Percentiles rank a stretch among this genome's conserved stretches.
These are phyloP conservation scores for Chlorella ohadii DNA, from an alignment of 139 green algal genomes.

Conservation along the genomic window DNA sequence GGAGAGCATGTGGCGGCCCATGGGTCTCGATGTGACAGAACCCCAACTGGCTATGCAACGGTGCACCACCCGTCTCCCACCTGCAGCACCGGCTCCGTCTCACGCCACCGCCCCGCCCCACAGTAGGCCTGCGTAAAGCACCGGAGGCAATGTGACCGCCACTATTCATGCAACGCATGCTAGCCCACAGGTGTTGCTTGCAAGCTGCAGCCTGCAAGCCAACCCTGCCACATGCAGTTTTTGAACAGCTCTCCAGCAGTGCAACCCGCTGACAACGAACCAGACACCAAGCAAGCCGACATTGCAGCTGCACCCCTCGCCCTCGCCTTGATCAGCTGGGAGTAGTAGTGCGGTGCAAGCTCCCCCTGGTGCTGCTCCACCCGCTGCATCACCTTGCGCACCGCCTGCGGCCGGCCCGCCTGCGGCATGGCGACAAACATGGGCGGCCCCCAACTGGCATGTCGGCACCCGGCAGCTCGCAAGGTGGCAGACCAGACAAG, in stretches of 20 bases:
- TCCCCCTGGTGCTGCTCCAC: neutral
- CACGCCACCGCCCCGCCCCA: neutral
- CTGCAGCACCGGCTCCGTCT: conserved; percentile 5
- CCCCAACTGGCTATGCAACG: too few relatives aligned
- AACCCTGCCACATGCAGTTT: too few relatives aligned
- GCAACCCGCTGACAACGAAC: neutral
- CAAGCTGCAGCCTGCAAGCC: too few relatives aligned
- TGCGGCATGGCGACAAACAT: too few relatives aligned
- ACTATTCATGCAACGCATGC: too few relatives aligned
- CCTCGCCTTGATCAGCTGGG: conserved; percentile 2
- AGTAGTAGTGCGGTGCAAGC: conserved; percentile 4
- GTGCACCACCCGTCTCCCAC: too few relatives aligned
- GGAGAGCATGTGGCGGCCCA: too few relatives aligned
- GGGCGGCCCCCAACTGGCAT: too few relatives aligned
- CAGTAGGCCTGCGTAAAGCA: neutral
- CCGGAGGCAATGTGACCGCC: neutral
- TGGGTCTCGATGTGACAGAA: too few relatives aligned
- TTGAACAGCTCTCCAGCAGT: neutral
- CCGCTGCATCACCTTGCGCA: conserved; percentile 22
- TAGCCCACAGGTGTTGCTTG: too few relatives aligned
- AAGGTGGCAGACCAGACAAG: too few relatives aligned
- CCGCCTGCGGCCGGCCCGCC: neutral
- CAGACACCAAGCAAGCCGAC: neutral
- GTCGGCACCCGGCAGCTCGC: too few relatives aligned
- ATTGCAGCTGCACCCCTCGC: neutral